A percentile compares a stretch with the other conserved stretches of the same genome.
These are phyloP conservation scores for Neoboletus brunneissimus DNA, from an alignment of 768 basidiomycete species.

Conservation along the genomic window DNA sequence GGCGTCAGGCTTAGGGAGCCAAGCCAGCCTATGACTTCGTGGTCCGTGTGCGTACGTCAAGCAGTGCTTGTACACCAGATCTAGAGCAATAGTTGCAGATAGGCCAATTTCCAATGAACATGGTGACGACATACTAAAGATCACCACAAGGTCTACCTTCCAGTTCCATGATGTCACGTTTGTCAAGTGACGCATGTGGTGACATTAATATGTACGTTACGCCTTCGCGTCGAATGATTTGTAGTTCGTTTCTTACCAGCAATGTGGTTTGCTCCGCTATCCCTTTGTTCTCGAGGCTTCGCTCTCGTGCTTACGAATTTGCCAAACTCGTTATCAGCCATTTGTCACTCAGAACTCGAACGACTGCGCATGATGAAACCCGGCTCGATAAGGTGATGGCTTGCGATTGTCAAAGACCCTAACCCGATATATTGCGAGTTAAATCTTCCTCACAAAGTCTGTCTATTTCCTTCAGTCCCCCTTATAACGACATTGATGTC, in stretches of 20 bases:
- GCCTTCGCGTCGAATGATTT: neutral
- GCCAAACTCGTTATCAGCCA: too few species aligned
- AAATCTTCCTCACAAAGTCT: constrained; percentile 90
- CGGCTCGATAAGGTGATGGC: constrained; percentile 83
- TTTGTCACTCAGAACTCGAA: too few species aligned
- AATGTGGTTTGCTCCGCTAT: constrained; percentile 92
- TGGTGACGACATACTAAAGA: constrained; percentile 90
- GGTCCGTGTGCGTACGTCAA: constrained; percentile 96
- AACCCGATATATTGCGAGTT: constrained; percentile 94
- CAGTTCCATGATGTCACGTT: constrained; percentile 71
- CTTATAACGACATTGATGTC: constrained; percentile 93
- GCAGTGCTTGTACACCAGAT: constrained; percentile 91
- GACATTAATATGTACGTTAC: constrained; percentile 81
- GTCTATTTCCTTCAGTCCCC: constrained; percentile 46
- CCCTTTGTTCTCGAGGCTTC: constrained; percentile 44
- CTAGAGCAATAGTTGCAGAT: constrained; percentile 84
- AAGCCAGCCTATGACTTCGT: constrained; percentile 97
- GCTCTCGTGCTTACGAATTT: too few species aligned
- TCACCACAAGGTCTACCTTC: constrained; percentile 83
- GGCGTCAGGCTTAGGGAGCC: constrained; percentile 89
- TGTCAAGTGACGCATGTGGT: constrained; percentile 93
- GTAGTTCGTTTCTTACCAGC: constrained; percentile 37
- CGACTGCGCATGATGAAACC: too few species aligned
- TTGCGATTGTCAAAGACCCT: constrained; percentile 80
- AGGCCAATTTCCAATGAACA: constrained; percentile 94